Percentiles rank a stretch among this genome's conserved stretches.
Conservation (phyloP, 768 basidiomycete species). For the Pleurotus tuber-regium region DNA sequence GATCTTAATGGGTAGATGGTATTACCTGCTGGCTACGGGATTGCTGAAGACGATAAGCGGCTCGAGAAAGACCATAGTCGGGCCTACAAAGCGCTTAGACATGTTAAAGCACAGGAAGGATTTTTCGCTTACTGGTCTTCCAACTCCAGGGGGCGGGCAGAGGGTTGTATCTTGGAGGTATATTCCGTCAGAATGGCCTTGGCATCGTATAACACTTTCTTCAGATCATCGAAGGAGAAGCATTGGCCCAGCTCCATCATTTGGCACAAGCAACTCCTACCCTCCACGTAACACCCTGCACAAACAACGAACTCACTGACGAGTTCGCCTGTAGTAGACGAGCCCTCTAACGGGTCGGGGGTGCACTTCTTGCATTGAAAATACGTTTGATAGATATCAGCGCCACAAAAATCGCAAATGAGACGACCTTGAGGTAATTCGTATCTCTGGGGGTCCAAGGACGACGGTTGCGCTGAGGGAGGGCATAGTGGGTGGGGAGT, state of each 20-base stretch:
- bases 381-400: slow-evolving; percentile 80
- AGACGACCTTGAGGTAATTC: slow-evolving; percentile 28
- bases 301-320: slow-evolving; percentile 58
- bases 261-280: slow-evolving; percentile 65
- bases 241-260: slow-evolving; percentile 62
- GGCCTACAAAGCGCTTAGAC: no score
- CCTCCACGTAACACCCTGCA: slow-evolving; percentile 73
- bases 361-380: slow-evolving; percentile 64
- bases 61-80: slow-evolving; percentile 28
- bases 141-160: background rate
- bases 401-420: slow-evolving; percentile 77
- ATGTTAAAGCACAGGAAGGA: no score
- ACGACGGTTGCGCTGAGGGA: background rate
- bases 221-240: slow-evolving; percentile 45
- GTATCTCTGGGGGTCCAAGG: slow-evolving; percentile 7
- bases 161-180: background rate
- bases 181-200: slow-evolving; percentile 14
- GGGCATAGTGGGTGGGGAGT: no score
- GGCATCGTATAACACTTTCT: slow-evolving; percentile 36
- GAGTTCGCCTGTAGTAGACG: slow-evolving; percentile 11
- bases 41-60: slow-evolving; percentile 36
- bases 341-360: slow-evolving; percentile 2
- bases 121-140: background rate
- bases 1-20: background rate
- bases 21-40: slow-evolving; percentile 4